phyloP scores from a whole-genome alignment of 2,329 filamentous ascomycete species.

The Acephala macrosclerotiorum region DNA sequence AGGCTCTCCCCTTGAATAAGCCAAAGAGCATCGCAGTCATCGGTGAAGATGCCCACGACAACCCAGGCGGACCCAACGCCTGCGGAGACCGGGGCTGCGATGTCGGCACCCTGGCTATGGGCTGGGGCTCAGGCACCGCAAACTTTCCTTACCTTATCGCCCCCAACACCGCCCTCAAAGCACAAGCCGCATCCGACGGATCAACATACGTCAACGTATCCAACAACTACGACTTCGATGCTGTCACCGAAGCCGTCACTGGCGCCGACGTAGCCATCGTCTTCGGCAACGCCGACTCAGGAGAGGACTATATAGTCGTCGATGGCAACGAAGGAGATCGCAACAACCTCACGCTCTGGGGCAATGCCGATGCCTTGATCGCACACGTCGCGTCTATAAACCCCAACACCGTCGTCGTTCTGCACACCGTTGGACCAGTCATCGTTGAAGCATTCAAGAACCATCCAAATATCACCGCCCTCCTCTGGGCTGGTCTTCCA shows the following conservation, averaged over 20 bases:
- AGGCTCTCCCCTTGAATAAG: constrained; percentile 75
- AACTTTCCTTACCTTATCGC: constrained; percentile 80
- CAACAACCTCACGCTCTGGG: constrained; percentile 92
- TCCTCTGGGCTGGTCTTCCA: constrained; percentile 84
- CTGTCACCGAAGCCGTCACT: constrained; percentile 70
- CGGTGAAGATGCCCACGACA: constrained; percentile 83
- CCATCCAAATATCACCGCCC: constrained; percentile 81
- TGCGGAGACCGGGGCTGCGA: constrained; percentile 66
- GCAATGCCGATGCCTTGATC: constrained; percentile 80
- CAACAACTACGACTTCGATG: constrained; percentile 59
- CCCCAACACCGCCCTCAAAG: constrained; percentile 73
- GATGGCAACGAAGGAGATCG: constrained; percentile 87
- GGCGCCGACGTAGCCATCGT: constrained; percentile 77
- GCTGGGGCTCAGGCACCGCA: constrained; percentile 79
- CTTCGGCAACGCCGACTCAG: constrained; percentile 86
- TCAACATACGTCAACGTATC: constrained; percentile 71
- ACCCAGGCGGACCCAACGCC: constrained; percentile 78
- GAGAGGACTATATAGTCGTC: constrained; percentile 84
- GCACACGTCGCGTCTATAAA: constrained; percentile 78
- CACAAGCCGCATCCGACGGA: constrained; percentile 65
- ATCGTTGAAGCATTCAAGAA: constrained; percentile 77
- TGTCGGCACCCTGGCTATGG: constrained; percentile 72
- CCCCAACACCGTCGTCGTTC: constrained; percentile 89
- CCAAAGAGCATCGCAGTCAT: constrained; percentile 79
- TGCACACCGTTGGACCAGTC: constrained; percentile 86